Conservation (phyloP, 2,329 filamentous ascomycete species). For the Trichoderma koningiopsis region DNA sequence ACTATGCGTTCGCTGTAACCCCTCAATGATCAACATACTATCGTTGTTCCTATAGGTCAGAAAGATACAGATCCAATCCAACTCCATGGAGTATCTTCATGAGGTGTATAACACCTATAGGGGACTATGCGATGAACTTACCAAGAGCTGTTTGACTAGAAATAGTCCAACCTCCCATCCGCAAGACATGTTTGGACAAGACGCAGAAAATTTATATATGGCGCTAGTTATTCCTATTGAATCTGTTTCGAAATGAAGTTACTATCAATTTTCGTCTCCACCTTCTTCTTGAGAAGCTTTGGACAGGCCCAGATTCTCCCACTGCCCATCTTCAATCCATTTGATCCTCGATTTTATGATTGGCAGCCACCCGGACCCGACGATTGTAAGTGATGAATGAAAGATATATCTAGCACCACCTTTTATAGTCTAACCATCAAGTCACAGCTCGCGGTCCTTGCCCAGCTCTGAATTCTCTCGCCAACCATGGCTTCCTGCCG, state of each 20-base stretch:
- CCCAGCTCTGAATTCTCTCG: constrained; percentile 16
- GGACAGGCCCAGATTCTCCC: background rate
- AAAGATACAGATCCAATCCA: background rate
- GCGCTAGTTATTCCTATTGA: no score
- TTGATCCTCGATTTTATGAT: background rate
- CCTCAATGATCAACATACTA: background rate
- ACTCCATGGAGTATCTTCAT: background rate
- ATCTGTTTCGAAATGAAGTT: background rate
- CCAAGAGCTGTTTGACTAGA: background rate
- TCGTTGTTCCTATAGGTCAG: background rate
- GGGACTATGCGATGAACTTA: background rate
- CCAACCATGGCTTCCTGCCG: constrained; percentile 19
- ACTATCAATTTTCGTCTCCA: background rate
- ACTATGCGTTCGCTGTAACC: background rate
- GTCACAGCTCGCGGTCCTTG: constrained; percentile 11
- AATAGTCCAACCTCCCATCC: background rate
- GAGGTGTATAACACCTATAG: background rate
- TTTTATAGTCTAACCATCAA: background rate
- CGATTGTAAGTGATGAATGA: background rate
- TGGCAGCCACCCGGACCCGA: constrained; percentile 2
- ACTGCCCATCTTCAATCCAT: background rate
- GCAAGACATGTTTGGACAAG: background rate
- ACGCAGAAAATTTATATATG: background rate
- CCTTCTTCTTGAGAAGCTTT: background rate
- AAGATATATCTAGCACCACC: background rate